Conservation (phyloP, 371 early-diverging fungal species). For the Modicella reniformis region DNA sequence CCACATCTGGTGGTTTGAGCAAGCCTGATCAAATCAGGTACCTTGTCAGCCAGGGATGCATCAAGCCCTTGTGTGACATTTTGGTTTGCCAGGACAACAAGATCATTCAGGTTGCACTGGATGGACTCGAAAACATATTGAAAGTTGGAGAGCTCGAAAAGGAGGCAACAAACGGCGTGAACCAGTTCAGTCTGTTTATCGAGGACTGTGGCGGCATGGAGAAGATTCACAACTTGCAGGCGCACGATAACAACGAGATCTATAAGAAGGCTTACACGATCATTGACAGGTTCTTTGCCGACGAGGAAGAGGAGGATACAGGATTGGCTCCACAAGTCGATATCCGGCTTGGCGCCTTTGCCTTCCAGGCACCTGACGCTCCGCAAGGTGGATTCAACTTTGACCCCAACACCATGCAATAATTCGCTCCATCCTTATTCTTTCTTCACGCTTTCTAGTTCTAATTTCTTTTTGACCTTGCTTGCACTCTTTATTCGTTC, state of each 20-base stretch:
- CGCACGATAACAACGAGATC: conserved; percentile 91
- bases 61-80: conserved; percentile 95
- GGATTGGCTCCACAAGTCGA: conserved; percentile 76
- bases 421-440: background rate
- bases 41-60: conserved; percentile 90
- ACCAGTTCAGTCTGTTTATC: conserved; percentile 84
- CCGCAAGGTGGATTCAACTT: conserved; percentile 84
- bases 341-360: conserved; percentile 72
- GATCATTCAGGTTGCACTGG: conserved; percentile 95
- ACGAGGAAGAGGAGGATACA: conserved; percentile 84
- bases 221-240: conserved; percentile 88
- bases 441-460: conserved; percentile 6
- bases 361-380: conserved; percentile 70
- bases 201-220: conserved; percentile 95
- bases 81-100: conserved; percentile 91
- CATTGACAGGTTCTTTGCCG: conserved; percentile 93
- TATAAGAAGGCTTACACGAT: conserved; percentile 92
- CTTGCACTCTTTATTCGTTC: background rate
- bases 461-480: background rate
- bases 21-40: conserved; percentile 92
- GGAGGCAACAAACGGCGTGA: conserved; percentile 67
- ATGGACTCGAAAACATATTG: conserved; percentile 96
- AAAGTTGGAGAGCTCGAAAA: conserved; percentile 91
- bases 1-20: conserved; percentile 91
- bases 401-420: conserved; percentile 48